Evolutionary conservation across 2,329 filamentous ascomycete species (phyloP).

Genomic region (Aureobasidium lini): DNA sequence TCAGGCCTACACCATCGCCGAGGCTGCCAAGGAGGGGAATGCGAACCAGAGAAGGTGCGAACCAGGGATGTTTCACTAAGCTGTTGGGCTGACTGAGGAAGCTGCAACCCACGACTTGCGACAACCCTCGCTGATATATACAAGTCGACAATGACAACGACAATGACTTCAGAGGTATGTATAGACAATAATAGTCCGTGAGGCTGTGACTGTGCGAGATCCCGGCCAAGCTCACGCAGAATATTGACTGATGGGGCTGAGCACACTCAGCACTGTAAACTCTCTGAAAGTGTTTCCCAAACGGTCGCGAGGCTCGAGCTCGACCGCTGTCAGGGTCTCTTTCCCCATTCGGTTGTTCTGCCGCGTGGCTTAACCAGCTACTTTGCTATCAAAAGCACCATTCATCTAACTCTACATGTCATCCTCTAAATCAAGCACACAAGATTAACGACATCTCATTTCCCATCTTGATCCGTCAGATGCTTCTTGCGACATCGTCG

Average conservation of each 20-base stretch:
- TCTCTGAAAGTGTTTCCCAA: not conserved
- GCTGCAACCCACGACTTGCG: not conserved
- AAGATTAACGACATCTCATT: not conserved
- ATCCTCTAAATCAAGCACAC: not conserved
- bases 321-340: not conserved
- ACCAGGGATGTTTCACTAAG: not conserved
- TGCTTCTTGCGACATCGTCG: constrained; percentile 1
- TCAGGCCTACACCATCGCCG: not conserved
- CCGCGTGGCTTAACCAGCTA: constrained; percentile 1
- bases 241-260: not conserved
- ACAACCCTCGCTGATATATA: not conserved
- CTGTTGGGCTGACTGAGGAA: not conserved
- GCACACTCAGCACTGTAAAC: not conserved
- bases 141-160: not conserved
- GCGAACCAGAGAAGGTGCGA: not conserved
- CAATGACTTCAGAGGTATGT: not conserved
- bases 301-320: not conserved
- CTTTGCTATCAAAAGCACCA: not conserved
- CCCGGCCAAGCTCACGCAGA: not conserved
- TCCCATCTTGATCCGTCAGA: not conserved
- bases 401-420: not conserved
- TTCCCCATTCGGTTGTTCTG: not conserved
- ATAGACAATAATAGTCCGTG: not conserved
- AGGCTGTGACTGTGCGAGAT: constrained; percentile 2
- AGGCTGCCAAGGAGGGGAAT: not conserved